phyloP scores from a whole-genome alignment of 768 basidiomycete genomes.

The Royoungia palumana region DNA sequence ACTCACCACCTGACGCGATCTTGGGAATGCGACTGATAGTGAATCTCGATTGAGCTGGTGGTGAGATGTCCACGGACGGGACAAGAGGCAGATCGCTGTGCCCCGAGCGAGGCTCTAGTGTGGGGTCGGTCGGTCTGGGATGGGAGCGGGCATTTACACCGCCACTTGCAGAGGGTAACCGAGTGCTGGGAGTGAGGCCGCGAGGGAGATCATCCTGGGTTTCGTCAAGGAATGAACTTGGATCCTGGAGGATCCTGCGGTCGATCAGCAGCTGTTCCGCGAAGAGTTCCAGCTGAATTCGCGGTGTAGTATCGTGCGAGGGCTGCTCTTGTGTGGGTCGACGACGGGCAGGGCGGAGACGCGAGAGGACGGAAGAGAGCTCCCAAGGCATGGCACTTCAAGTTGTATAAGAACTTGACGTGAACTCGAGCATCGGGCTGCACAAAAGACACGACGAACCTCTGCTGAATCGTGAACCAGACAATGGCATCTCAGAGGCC shows the following conservation, averaged over 20 bases:
- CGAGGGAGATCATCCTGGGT: slow-evolving; percentile 9
- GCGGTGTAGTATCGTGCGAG: slow-evolving; percentile 1
- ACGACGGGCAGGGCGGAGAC: slow-evolving; percentile 29
- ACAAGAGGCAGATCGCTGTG: neutral
- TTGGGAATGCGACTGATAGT: slow-evolving; percentile 18
- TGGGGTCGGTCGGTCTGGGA: slow-evolving; percentile 1
- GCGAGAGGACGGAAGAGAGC: slow-evolving; percentile 32
- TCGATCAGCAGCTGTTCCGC: slow-evolving; percentile 14
- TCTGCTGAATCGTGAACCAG: neutral
- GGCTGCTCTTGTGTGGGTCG: slow-evolving; percentile 17
- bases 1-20: slow-evolving; percentile 22
- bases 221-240: slow-evolving; percentile 27
- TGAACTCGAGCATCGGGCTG: neutral
- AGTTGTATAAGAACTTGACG: too few relatives aligned
- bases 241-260: slow-evolving; percentile 30
- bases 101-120: neutral
- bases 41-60: slow-evolving; percentile 10
- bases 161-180: slow-evolving; percentile 14
- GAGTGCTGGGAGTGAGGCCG: slow-evolving; percentile 28
- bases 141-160: slow-evolving; percentile 3
- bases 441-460: neutral
- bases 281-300: neutral
- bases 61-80: slow-evolving; percentile 9
- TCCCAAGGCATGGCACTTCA: slow-evolving; percentile 24
- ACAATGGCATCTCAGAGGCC: slow-evolving; percentile 10